Evolutionary conservation across 139 green algal species (phyloP), one percentile per base, ranked within the genome.

Genomic region (Helicosporidium sp.): DNA sequence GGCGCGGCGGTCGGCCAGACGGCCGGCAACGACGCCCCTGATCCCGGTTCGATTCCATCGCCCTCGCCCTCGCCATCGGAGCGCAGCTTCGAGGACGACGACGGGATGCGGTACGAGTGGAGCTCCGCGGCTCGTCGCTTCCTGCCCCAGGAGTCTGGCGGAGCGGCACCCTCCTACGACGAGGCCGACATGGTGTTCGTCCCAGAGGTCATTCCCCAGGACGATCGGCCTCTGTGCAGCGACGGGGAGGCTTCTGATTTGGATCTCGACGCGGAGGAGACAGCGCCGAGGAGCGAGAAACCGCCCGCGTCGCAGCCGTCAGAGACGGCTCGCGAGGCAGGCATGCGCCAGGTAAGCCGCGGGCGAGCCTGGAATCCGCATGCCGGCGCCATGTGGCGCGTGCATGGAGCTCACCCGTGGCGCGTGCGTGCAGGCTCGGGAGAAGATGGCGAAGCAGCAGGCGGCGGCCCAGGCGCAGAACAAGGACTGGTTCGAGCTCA

Each of bases 71-170:
- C 68, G 0, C 63, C 66, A 4, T 76, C 84, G 28, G 77, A 93
- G 42, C 63, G 75, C 6, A 56, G 73, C 33, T 96, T 96, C 61
- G 71, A 77, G 47, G 87, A 96, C 31, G 87, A 96, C 52, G 87
- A 96, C 42, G 87, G 87, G 19, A 96, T 87, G 1, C 17, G 54
- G 18, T 96, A 94, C 52, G 62, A 64, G 15, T 96, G 87, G 87
- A 70, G 86, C 55, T 18, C 28, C 1, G n/a, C 36, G 15, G 42
- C 77, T 31, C 52, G 76, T 0, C 82, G 82, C 52, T 96, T 85
- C 55, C 62, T 84, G 43, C 73, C 78, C 7, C 52, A 77, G 52
- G 61, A 58, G 3, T 52, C 31, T 17, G 47, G 36, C 7, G 50
- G 24, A 13, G 39, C 15, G 18, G 12, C 31, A 8, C 22, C 52